phyloP scores from a whole-genome alignment of 305 asterid species.

The Fraxinus angustifolia region DNA sequence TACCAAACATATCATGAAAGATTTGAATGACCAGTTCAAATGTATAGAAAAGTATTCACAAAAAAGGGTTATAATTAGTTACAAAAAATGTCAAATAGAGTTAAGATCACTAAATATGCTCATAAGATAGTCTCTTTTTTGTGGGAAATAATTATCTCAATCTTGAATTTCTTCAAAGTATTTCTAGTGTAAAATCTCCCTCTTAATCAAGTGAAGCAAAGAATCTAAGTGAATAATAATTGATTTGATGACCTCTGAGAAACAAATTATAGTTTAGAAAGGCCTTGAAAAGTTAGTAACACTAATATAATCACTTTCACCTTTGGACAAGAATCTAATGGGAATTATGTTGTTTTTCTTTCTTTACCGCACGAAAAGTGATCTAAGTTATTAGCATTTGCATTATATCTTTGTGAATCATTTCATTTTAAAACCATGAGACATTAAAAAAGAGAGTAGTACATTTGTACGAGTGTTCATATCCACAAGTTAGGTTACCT shows the following conservation, averaged over 20 bases:
- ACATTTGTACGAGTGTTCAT: not conserved
- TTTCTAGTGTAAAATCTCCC: not conserved
- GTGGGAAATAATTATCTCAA: slow-evolving; percentile 25
- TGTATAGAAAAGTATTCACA: not conserved
- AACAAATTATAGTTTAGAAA: not conserved
- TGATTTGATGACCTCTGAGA: not conserved
- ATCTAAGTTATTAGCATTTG: not conserved
- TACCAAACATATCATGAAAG: slow-evolving; percentile 13
- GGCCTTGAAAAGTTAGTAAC: not conserved
- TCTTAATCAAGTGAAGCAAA: not conserved
- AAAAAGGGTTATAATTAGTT: not conserved
- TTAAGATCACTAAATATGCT: slow-evolving; percentile 18
- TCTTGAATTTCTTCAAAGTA: slow-evolving; percentile 18
- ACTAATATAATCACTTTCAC: not conserved
- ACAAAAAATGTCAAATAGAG: slow-evolving; percentile 2
- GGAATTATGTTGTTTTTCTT: not conserved
- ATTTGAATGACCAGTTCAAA: not conserved
- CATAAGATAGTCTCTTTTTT: slow-evolving; percentile 28
- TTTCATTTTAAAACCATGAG: not conserved
- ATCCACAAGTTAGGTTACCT: not conserved
- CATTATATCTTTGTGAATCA: not conserved
- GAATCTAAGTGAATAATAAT: slow-evolving; percentile 6
- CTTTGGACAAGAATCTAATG: not conserved
- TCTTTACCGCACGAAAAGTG: not conserved
- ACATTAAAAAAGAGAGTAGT: not conserved